These are phyloP conservation scores for Hamigera avellanea DNA, from an alignment of 495 filamentous ascomycete genomes.

Conservation along the genomic window DNA sequence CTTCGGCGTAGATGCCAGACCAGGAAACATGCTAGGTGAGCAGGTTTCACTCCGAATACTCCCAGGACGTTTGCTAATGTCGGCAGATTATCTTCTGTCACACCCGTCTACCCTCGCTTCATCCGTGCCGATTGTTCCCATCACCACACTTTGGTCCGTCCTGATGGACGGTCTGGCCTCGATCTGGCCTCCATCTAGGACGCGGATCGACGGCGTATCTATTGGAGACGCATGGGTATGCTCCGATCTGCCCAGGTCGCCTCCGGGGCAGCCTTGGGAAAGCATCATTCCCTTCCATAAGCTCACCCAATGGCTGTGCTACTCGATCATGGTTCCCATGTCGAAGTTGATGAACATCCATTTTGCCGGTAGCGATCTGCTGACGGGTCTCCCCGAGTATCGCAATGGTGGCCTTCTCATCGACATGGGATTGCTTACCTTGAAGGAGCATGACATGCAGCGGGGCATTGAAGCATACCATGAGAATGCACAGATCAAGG, in stretches of 20 bases:
- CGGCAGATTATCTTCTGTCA: constrained; percentile 76
- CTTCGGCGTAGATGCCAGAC: constrained; percentile 75
- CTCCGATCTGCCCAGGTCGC: constrained; percentile 61
- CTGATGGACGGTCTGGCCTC: constrained; percentile 77
- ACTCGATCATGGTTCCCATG: constrained; percentile 64
- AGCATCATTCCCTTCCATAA: constrained; percentile 83
- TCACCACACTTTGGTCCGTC: constrained; percentile 86
- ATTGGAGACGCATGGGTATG: constrained; percentile 95
- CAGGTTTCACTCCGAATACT: constrained; percentile 1
- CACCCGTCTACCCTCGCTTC: constrained; percentile 81
- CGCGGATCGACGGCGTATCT: constrained; percentile 75
- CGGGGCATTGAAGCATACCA: constrained; percentile 60
- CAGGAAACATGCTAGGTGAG: constrained; percentile 91
- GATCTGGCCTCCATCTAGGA: constrained; percentile 86
- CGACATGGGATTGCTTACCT: constrained; percentile 49
- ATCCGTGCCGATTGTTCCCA: constrained; percentile 72
- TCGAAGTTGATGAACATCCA: constrained; percentile 49
- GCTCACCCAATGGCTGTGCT: constrained; percentile 64
- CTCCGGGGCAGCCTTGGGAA: constrained; percentile 74
- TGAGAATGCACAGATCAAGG: constrained; percentile 60
- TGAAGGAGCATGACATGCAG: constrained; percentile 46
- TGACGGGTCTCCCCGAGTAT: constrained; percentile 60
- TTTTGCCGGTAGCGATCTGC: constrained; percentile 49
- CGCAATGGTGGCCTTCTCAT: constrained; percentile 60
- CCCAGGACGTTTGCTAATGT: constrained; percentile 1